These are phyloP conservation scores for Euphorbia peplus DNA, from an alignment of 345 rosid species.

Conservation along the genomic window DNA sequence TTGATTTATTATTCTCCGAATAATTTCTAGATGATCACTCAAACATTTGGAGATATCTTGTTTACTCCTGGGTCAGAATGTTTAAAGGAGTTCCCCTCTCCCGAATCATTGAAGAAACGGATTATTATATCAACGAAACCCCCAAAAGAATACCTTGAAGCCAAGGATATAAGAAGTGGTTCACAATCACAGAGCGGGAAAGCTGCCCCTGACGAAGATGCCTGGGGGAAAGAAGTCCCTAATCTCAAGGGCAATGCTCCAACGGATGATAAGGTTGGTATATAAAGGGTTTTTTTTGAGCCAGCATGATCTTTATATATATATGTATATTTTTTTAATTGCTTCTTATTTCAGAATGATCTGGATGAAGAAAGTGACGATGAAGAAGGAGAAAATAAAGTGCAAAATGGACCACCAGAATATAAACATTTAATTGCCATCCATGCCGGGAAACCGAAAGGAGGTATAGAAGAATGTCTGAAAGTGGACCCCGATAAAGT, in stretches of 20 bases:
- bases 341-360: conserved; percentile 38
- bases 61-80: conserved; percentile 68
- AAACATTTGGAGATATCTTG: conserved; percentile 79
- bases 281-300: background rate
- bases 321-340: conserved; percentile 6
- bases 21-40: conserved; percentile 63
- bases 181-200: conserved; percentile 42
- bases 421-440: conserved; percentile 55
- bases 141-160: conserved; percentile 76
- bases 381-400: conserved; percentile 17
- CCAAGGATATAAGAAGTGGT: conserved; percentile 32
- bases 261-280: conserved; percentile 40
- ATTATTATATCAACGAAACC: conserved; percentile 93
- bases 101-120: conserved; percentile 55
- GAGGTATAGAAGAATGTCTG: conserved; percentile 42
- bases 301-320: conserved; percentile 5
- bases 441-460: conserved; percentile 59
- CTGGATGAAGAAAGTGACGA: conserved; percentile 34
- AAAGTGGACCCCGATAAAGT: conserved; percentile 46
- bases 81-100: conserved; percentile 84
- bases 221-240: conserved; percentile 80
- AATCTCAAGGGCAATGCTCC: conserved; percentile 28
- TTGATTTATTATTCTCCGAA: conserved; percentile 20
- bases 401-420: conserved; percentile 15
- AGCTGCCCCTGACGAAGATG: conserved; percentile 35